Evolutionary conservation across 305 asterid genomes (phyloP).

Genomic region (Andrographis paniculata): DNA sequence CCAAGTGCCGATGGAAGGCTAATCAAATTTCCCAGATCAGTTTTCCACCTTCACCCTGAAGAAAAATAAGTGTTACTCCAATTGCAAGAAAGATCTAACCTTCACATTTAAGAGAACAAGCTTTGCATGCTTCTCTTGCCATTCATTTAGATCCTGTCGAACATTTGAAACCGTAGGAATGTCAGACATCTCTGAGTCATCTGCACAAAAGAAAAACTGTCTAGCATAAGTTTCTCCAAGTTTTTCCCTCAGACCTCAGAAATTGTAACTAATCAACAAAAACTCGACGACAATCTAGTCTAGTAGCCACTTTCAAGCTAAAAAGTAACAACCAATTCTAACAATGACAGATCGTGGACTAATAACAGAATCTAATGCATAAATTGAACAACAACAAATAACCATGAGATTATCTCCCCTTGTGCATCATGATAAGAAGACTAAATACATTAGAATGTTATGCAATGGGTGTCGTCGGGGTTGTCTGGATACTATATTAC

Average conservation of each 20-base stretch:
- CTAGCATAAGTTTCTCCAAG: constrained; percentile 15
- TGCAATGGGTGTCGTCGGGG: too few species aligned
- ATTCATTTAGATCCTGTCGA: constrained; percentile 79
- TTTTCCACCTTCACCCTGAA: too few species aligned
- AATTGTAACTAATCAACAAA: background rate
- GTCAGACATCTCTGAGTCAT: constrained; percentile 59
- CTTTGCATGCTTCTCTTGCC: constrained; percentile 92
- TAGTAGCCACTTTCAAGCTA: constrained; percentile 10
- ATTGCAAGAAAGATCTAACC: constrained; percentile 29
- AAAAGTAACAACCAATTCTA: constrained; percentile 7
- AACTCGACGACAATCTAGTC: constrained; percentile 2
- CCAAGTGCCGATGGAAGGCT: too few species aligned
- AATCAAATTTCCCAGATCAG: too few species aligned
- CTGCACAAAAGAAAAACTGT: constrained; percentile 38
- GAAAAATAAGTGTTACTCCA: background rate
- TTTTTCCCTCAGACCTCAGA: too few species aligned
- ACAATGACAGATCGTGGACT: constrained; percentile 7
- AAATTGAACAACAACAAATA: too few species aligned
- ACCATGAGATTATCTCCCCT: too few species aligned
- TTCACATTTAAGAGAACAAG: constrained; percentile 70
- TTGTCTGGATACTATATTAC: too few species aligned
- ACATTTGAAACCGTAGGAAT: constrained; percentile 74
- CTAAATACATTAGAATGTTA: too few species aligned
- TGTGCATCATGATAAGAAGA: too few species aligned
- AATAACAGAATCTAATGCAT: background rate